Percentiles rank a stretch among this genome's conserved stretches.
Evolutionary conservation across 345 rosid genomes (phyloP).

Genomic region (Jatropha curcas): DNA sequence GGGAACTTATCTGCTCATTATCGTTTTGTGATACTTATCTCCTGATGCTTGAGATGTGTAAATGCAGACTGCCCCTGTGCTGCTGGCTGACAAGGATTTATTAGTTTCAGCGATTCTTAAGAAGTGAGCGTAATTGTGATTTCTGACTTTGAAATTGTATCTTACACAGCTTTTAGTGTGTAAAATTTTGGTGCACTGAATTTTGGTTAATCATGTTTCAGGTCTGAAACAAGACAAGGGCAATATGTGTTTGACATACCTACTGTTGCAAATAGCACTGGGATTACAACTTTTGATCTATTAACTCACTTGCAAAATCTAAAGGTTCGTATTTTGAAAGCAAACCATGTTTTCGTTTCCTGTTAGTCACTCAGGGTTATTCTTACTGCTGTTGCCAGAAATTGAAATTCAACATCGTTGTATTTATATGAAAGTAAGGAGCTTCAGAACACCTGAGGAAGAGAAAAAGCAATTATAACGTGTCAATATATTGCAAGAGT

Average conservation of each 20-base stretch:
- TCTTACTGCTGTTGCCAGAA: background rate
- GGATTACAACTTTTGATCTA: conserved; percentile 52
- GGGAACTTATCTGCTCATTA: conserved; percentile 3
- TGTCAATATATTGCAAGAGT: background rate
- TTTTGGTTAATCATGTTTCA: conserved; percentile 34
- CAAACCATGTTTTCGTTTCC: background rate
- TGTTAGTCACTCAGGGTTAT: background rate
- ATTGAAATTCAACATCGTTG: background rate
- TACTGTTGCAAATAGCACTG: conserved; percentile 56
- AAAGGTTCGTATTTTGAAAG: conserved; percentile 50
- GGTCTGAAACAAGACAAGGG: conserved; percentile 71
- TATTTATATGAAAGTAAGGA: background rate
- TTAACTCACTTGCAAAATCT: conserved; percentile 63
- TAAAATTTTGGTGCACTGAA: conserved; percentile 6
- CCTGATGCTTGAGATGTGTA: conserved; percentile 27
- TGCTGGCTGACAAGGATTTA: conserved; percentile 65
- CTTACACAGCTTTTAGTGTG: conserved; percentile 12
- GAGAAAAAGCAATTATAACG: background rate
- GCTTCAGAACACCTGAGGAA: background rate
- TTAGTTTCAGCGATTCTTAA: conserved; percentile 71
- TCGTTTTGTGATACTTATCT: conserved; percentile 6
- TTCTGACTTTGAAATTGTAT: conserved; percentile 3
- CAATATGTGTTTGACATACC: conserved; percentile 67
- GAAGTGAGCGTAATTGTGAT: conserved; percentile 43
- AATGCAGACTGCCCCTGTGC: conserved; percentile 74